Conservation (phyloP, 306 rosid genomes). For the Glycyrrhiza uralensis region DNA sequence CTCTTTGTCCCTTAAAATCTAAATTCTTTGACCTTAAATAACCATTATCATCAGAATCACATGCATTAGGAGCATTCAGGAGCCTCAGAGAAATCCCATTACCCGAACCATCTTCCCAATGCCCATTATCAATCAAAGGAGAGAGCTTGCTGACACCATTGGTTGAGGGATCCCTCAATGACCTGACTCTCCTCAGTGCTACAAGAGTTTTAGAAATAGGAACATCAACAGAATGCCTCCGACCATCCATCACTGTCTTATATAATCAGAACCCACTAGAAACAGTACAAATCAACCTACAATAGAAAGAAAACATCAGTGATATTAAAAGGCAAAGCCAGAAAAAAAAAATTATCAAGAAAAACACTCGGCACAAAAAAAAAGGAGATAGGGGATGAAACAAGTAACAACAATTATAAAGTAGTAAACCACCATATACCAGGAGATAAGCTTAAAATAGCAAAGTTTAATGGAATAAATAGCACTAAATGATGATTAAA, state of each 20-base stretch:
- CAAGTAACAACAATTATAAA: not conserved
- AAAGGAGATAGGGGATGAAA: not conserved
- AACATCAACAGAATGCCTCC: constrained; percentile 86
- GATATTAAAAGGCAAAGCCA: not conserved
- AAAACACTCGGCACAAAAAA: not conserved
- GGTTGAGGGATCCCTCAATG: constrained; percentile 90
- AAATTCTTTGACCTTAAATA: constrained; percentile 35
- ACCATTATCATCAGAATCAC: constrained; percentile 35
- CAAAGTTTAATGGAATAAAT: not conserved
- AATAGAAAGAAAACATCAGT: constrained; percentile 11
- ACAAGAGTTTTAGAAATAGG: constrained; percentile 81
- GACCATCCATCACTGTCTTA: constrained; percentile 57
- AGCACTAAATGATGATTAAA: not conserved
- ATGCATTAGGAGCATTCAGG: constrained; percentile 39
- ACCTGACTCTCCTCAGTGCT: constrained; percentile 79
- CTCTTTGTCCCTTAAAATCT: constrained; percentile 27
- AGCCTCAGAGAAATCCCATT: constrained; percentile 60
- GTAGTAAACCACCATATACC: constrained; percentile 10
- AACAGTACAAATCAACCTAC: constrained; percentile 27
- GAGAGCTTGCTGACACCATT: constrained; percentile 61
- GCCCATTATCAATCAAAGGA: constrained; percentile 55
- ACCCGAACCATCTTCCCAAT: constrained; percentile 62
- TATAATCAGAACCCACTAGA: constrained; percentile 12
- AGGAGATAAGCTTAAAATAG: constrained; percentile 1
- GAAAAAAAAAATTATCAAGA: not conserved